These are phyloP conservation scores for Exidia glandulosa DNA, from an alignment of 768 basidiomycete genomes.

Conservation along the genomic window DNA sequence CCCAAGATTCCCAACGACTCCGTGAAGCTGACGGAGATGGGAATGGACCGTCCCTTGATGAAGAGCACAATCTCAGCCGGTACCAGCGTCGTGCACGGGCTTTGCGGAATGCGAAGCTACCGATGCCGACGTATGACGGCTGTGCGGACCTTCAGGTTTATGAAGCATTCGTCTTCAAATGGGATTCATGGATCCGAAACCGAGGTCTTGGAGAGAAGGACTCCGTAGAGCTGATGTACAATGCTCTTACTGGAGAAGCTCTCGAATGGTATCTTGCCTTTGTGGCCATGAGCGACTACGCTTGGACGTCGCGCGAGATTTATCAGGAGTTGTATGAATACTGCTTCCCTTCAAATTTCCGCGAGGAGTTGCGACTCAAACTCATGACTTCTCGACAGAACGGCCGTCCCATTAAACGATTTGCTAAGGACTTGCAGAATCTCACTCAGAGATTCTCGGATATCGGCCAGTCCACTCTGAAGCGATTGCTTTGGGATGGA, in stretches of 20 bases:
- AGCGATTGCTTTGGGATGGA: background rate
- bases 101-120: no score
- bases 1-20: no score
- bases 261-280: background rate
- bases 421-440: background rate
- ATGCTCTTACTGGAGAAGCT: background rate
- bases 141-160: no score
- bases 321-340: background rate
- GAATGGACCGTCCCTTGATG: no score
- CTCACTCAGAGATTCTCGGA: background rate
- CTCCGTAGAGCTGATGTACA: background rate
- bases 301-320: background rate
- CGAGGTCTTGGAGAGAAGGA: no score
- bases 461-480: background rate
- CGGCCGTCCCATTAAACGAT: background rate
- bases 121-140: no score
- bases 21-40: no score
- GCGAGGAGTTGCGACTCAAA: background rate
- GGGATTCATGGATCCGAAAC: no score
- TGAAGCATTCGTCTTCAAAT: no score
- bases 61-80: no score
- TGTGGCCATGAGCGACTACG: background rate
- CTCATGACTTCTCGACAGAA: background rate
- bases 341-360: background rate
- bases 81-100: no score